Base-by-base conservation (phyloP, 202 grass and related monocot genomes). In the Dendrocalamus latiflorus region DNA sequence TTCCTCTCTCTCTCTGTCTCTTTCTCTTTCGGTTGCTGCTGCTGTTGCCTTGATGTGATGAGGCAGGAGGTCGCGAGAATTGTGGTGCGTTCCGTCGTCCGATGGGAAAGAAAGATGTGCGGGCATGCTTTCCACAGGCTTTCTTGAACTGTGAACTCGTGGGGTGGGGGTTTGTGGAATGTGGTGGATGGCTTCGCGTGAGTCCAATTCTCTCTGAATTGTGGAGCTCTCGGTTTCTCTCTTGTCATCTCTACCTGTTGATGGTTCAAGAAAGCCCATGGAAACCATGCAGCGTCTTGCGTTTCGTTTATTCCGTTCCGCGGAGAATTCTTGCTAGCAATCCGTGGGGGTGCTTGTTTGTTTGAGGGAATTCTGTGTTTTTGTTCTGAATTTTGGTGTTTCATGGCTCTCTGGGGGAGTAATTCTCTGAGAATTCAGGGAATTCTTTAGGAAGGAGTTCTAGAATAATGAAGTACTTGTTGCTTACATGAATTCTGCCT, bases 71-170 rank as follows among this genome's bases (percentile, higher is more conserved):
- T 34, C 8, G 16, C 6, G 63, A 70, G 71, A 82, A 82, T 82
- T n/a, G n/a, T n/a, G n/a, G n/a, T n/a, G n/a, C n/a, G n/a, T n/a
- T 10, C 8, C 18, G 25, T 5, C 17, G 25, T 61, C 58, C 10
- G 20, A 54, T 8, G 57, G 69, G 34, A 71, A 28, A 53, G 78
- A 88, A 81, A 84, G 87, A 81, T 81, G 91, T 61, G 79, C 81
- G 70, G 59, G 86, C 91, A 86, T 95, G 85, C 74, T 95, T 72
- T 95, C 93, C 93, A 95, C 94, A 92, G 92, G 92, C 94, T 94
- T 94, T 94, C 94, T 97, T 97, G 94, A 94, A 97, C 94, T 94
- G 88, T 93, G 51, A 93, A 94, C 94, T 89, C 73, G 83, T 80
- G 51, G 49, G 82, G 69, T 51, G 30, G 79, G 68, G 36, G 25